Conservation (phyloP, 2,329 filamentous ascomycete species). For the Neofusicoccum sp. region DNA sequence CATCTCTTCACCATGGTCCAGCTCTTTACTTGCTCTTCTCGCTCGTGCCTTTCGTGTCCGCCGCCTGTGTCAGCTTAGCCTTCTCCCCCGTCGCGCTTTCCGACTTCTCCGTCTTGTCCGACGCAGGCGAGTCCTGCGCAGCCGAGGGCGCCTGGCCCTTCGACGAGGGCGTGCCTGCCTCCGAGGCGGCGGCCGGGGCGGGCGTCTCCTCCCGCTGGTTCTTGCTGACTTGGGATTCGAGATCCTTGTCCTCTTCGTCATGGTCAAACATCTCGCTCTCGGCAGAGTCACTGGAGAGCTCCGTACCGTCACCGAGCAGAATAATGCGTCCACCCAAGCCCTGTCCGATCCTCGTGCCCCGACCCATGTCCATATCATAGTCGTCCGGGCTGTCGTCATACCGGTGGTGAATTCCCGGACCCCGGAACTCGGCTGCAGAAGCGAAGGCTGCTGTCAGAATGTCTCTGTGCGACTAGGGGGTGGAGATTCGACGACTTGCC, state of each 20-base stretch:
- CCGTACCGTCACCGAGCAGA: conserved; percentile 90
- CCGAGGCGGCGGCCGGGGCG: conserved; percentile 13
- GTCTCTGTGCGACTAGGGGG: conserved; percentile 23
- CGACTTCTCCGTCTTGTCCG: conserved; percentile 18
- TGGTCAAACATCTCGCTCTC: conserved; percentile 94
- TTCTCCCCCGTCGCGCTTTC: conserved; percentile 1
- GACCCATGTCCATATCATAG: conserved; percentile 72
- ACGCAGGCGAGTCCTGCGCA: conserved; percentile 15
- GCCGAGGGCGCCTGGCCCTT: conserved; percentile 12
- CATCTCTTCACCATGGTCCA: conserved; percentile 8
- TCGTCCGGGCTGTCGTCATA: conserved; percentile 54
- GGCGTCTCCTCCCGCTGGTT: conserved; percentile 24
- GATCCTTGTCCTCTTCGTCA: conserved; percentile 80
- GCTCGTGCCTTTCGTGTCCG: conserved; percentile 2
- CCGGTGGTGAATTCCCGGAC: conserved; percentile 50
- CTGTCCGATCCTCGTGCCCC: conserved; percentile 66
- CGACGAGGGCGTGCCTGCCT: conserved; percentile 18
- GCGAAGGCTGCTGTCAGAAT: conserved; percentile 32
- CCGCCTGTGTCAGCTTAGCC: conserved; percentile 12
- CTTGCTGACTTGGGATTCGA: conserved; percentile 79
- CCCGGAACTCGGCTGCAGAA: conserved; percentile 50
- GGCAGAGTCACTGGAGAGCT: conserved; percentile 83
- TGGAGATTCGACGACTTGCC: conserved; percentile 67
- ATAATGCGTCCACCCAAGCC: conserved; percentile 73
- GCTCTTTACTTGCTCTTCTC: conserved; percentile 16